Conservation (phyloP, 78 protist species). For the Cyanophora paradoxa region DNA sequence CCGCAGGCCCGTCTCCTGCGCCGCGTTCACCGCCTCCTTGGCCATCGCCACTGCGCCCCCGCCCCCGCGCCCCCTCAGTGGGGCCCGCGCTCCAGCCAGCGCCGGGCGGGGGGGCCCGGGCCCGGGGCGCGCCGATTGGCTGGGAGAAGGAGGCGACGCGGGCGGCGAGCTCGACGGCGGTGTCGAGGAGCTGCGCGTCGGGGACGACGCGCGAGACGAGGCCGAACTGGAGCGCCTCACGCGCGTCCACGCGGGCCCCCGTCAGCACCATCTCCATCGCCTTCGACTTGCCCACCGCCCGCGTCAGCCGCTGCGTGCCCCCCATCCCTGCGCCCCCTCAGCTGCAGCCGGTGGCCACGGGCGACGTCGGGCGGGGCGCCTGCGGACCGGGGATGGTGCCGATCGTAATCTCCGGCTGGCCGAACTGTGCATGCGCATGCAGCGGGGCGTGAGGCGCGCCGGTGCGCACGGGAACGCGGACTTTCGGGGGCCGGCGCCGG, state of each 20-base stretch:
- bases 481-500: too few relatives aligned
- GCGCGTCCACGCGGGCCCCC: conserved; percentile 25
- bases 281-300: conserved; percentile 86
- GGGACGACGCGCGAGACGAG: conserved; percentile 77
- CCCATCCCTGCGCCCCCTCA: conserved; percentile 73
- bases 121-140: conserved; percentile 30
- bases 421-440: conserved; percentile 65
- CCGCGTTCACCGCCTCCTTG: conserved; percentile 54
- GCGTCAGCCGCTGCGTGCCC: conserved; percentile 89
- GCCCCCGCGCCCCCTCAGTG: too few relatives aligned
- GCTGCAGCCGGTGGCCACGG: too few relatives aligned
- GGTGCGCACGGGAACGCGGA: neutral
- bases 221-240: conserved; percentile 26
- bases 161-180: conserved; percentile 28
- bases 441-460: conserved; percentile 55
- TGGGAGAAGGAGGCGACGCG: conserved; percentile 69
- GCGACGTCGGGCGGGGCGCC: too few relatives aligned
- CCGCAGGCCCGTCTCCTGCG: conserved; percentile 60
- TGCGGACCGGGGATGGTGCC: conserved; percentile 92
- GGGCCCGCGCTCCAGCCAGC: neutral
- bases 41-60: conserved; percentile 37
- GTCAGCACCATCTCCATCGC: conserved; percentile 93
- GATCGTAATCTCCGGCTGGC: conserved; percentile 89
- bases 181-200: conserved; percentile 44
- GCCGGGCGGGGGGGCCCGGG: neutral